Base-by-base conservation (phyloP, 2,329 filamentous ascomycete species). In the Incumbomyces lentus region DNA sequence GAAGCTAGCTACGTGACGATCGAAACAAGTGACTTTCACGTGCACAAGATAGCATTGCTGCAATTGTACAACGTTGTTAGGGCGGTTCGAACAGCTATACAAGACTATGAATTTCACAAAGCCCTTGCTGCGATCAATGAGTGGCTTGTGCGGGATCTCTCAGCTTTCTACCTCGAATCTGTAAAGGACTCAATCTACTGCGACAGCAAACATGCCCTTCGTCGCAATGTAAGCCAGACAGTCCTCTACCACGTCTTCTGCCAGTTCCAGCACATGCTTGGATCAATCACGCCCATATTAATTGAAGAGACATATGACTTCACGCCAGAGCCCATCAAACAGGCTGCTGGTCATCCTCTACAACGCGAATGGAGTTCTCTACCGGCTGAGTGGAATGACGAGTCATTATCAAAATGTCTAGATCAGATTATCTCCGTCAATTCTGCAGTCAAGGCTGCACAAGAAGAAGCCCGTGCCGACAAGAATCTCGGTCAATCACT, bases 121-220 rank as follows among this genome's bases (percentile, higher is more conserved):
- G 89, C 76, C 11, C 71, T 88, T 5, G 78, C 73, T 49, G 67
- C 75, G 3, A 73, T 96, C 53, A 93, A 89, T 64, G 77, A 78
- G 52, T 95, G 89, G 81, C 74, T 94, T 49, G 79, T 81, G 46
- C 79, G 74, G 18, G 86, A 95, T 55, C 74, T 98, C 18, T 95
- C 88, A 0, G 83, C 90, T 0, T 94, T 95, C 64, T 98, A 96
- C 63, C 79, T 98, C 48, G 92, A 98, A 64, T 81, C 85, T 0
- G 73, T 89, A 57, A 98, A 98, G 65, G 92, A 98, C 59, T 75
- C 86, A 2, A 71, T 96, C 1, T 98, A 98, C 68, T 92, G 89
- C 38, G 86, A 84, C 26, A 77, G 81, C 50, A 76, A 77, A 12
- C 73, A 76, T 12, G 82, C 84, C 39, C 71, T 76, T 3, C 66